phyloP scores from a whole-genome alignment of 139 green algal genomes.

The Tetradesmus lagerheimii region DNA sequence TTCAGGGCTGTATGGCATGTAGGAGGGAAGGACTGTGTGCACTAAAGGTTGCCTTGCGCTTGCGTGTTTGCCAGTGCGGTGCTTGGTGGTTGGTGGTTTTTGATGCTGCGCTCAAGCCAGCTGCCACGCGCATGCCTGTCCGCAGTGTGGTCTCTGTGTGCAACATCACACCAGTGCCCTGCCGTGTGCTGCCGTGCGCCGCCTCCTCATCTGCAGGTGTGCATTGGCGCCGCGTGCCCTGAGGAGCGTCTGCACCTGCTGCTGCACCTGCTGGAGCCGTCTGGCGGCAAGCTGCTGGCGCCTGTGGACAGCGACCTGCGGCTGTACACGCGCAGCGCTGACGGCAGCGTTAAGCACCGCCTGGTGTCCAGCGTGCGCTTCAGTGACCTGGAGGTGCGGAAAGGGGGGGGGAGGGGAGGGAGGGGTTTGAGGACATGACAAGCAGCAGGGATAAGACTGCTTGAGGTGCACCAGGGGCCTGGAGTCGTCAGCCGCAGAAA shows the following conservation, averaged over 20 bases:
- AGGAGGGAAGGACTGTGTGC: too few species aligned
- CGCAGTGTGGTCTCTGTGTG: too few species aligned
- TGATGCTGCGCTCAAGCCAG: too few species aligned
- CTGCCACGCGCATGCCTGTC: too few species aligned
- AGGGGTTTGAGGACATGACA: too few species aligned
- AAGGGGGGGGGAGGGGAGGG: not conserved
- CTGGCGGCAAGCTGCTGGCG: conserved; percentile 41
- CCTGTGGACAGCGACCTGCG: conserved; percentile 48
- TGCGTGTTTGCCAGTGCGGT: too few species aligned
- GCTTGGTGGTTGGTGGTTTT: too few species aligned
- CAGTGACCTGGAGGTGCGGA: conserved; percentile 48
- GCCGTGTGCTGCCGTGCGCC: not conserved
- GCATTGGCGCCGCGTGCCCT: conserved; percentile 66
- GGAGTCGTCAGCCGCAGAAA: too few species aligned
- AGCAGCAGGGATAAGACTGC: not conserved
- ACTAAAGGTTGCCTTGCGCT: too few species aligned
- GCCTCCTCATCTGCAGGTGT: not conserved
- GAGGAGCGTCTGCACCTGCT: conserved; percentile 55
- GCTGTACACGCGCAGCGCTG: conserved; percentile 37
- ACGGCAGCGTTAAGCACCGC: conserved; percentile 3
- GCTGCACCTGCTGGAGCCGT: conserved; percentile 60
- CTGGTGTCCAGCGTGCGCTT: conserved; percentile 39
- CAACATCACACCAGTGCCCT: not conserved
- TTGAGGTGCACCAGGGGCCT: too few species aligned
- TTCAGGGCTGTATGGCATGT: too few species aligned